Evolutionary conservation across 2,329 filamentous ascomycete genomes (phyloP).

Genomic region (Metarhizium sp.): DNA sequence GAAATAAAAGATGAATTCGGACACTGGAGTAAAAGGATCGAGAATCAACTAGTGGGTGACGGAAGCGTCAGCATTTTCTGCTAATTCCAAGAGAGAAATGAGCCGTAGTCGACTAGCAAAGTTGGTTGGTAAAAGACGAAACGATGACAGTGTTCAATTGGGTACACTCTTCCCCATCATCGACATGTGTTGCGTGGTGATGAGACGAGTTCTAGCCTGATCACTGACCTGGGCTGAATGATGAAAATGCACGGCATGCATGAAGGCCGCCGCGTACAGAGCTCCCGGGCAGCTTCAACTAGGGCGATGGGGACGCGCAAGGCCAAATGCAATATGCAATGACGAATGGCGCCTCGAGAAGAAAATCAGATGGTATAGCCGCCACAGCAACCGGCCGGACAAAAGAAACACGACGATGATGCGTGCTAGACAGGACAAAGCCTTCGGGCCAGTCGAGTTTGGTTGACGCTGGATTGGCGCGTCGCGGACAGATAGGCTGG

Average conservation of each 20-base stretch:
- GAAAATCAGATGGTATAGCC: neutral
- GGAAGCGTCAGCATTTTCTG: neutral
- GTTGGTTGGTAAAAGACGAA: neutral
- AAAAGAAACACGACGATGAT: conserved; percentile 2
- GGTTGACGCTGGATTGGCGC: conserved; percentile 4
- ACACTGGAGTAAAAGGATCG: neutral
- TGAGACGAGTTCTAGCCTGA: neutral
- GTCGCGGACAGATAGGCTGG: conserved; percentile 7
- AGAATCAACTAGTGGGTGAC: neutral
- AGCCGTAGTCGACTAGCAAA: neutral
- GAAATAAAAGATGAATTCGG: neutral
- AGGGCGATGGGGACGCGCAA: neutral
- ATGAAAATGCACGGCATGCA: conserved; percentile 1
- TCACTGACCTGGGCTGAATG: neutral
- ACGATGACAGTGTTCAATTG: neutral
- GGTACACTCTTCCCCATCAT: neutral
- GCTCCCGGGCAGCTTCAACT: neutral
- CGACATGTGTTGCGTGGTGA: neutral
- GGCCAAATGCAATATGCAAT: neutral
- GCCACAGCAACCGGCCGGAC: neutral
- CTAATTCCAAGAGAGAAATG: neutral
- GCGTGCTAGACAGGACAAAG: conserved; percentile 2
- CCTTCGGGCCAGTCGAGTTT: conserved; percentile 4
- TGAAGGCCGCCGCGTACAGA: neutral
- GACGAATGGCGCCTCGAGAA: neutral